Evolutionary conservation across 768 basidiomycete species (phyloP).

Genomic region (Lanmaoa rubissima): DNA sequence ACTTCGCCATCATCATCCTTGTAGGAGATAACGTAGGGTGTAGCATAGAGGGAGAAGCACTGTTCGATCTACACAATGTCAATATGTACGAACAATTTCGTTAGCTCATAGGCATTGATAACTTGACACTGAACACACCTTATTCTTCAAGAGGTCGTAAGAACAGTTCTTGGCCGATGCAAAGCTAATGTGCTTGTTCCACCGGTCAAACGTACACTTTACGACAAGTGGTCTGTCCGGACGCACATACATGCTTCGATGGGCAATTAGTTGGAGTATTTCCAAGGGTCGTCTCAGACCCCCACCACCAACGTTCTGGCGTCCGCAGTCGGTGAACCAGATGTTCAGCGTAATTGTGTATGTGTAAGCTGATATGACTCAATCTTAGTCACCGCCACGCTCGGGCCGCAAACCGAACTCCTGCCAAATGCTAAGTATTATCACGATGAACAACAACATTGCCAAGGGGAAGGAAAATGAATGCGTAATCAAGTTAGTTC

Average conservation of each 20-base stretch:
- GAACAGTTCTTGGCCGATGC: constrained; percentile 76
- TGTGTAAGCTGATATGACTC: constrained; percentile 9
- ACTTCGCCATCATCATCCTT: constrained; percentile 88
- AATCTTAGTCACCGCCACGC: background rate
- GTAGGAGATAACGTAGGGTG: constrained; percentile 73
- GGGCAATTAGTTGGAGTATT: constrained; percentile 2
- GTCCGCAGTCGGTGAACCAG: background rate
- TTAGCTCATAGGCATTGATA: background rate
- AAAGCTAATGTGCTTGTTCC: constrained; percentile 76
- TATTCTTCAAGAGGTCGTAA: constrained; percentile 67
- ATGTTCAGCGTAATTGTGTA: background rate
- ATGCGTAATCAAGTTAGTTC: constrained; percentile 25
- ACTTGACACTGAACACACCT: constrained; percentile 48
- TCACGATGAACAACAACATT: constrained; percentile 12
- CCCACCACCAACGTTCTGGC: constrained; percentile 22
- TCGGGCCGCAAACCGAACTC: too few species aligned
- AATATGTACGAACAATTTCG: background rate
- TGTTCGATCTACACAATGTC: constrained; percentile 65
- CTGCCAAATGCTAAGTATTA: background rate
- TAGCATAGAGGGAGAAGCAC: constrained; percentile 72
- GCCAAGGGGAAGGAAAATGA: constrained; percentile 6
- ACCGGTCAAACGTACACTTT: constrained; percentile 77
- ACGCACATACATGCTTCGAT: constrained; percentile 37
- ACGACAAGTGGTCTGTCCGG: constrained; percentile 80
- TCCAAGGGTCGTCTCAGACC: background rate